These are phyloP conservation scores for Micromonas pusilla DNA, from an alignment of 139 green algal species.

Conservation along the genomic window DNA sequence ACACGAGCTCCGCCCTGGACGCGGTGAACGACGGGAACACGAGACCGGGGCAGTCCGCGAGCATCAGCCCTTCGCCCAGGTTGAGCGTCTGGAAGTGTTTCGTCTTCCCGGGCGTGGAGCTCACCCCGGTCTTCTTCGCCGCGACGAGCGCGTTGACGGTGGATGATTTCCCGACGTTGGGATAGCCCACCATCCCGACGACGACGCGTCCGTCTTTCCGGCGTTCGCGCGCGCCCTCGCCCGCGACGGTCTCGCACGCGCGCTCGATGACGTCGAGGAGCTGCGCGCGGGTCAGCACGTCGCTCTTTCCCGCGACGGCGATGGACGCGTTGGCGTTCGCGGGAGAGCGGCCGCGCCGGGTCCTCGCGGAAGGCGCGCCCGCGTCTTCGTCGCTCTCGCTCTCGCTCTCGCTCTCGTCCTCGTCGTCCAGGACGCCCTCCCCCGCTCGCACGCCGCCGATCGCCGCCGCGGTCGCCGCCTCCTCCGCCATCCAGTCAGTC, in stretches of 20 bases:
- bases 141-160: conserved; percentile 95
- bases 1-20: conserved; percentile 91
- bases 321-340: background rate
- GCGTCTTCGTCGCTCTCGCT: background rate
- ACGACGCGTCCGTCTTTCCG: conserved; percentile 11
- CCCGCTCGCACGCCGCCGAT: background rate
- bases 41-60: conserved; percentile 87
- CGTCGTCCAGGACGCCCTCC: background rate
- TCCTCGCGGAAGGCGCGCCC: background rate
- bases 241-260: background rate
- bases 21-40: conserved; percentile 86
- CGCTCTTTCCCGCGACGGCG: background rate
- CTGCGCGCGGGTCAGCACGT: background rate
- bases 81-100: conserved; percentile 99
- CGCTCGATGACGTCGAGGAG: conserved; percentile 19
- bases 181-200: conserved; percentile 77
- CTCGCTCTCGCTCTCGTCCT: background rate
- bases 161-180: conserved; percentile 92
- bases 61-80: conserved; percentile 58
- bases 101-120: conserved; percentile 92
- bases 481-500: background rate
- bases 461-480: conserved; percentile 2
- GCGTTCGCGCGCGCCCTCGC: background rate
- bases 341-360: too few species aligned
- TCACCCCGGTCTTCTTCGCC: conserved; percentile 89